Conservation (phyloP, 164 flowering plant species). For the Aristolochia contorta region DNA sequence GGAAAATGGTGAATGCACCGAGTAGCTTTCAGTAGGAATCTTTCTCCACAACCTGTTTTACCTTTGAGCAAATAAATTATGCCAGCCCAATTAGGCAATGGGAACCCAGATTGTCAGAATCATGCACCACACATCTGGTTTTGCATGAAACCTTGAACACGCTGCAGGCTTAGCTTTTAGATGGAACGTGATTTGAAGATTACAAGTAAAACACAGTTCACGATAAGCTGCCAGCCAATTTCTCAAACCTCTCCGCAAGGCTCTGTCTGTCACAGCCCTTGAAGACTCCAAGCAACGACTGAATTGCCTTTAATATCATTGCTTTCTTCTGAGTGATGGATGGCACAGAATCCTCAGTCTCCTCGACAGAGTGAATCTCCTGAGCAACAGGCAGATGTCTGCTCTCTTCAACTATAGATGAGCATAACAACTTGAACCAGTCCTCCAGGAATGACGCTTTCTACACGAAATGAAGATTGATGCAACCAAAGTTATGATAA, state of each 20-base stretch:
- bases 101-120: too few species aligned
- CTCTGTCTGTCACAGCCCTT: slow-evolving; percentile 24
- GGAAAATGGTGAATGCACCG: too few species aligned
- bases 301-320: slow-evolving; percentile 40
- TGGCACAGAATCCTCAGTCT: slow-evolving; percentile 10
- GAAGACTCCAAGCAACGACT: slow-evolving; percentile 46
- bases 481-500: not conserved
- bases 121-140: too few species aligned
- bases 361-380: slow-evolving; percentile 9
- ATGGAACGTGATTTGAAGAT: too few species aligned
- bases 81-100: too few species aligned
- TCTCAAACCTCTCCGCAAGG: slow-evolving; percentile 40
- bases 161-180: too few species aligned
- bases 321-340: slow-evolving; percentile 33
- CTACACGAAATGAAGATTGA: slow-evolving; percentile 19
- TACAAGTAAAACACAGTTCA: not conserved
- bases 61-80: too few species aligned
- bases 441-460: slow-evolving; percentile 67
- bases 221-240: slow-evolving; percentile 19
- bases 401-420: slow-evolving; percentile 26
- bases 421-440: slow-evolving; percentile 52
- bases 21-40: too few species aligned
- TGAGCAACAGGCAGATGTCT: slow-evolving; percentile 16
- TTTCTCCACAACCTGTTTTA: too few species aligned
- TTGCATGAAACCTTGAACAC: too few species aligned